Evolutionary conservation across 306 rosid genomes (phyloP), one percentile per base, ranked within the genome.

Genomic region (Cucumis hystrix): DNA sequence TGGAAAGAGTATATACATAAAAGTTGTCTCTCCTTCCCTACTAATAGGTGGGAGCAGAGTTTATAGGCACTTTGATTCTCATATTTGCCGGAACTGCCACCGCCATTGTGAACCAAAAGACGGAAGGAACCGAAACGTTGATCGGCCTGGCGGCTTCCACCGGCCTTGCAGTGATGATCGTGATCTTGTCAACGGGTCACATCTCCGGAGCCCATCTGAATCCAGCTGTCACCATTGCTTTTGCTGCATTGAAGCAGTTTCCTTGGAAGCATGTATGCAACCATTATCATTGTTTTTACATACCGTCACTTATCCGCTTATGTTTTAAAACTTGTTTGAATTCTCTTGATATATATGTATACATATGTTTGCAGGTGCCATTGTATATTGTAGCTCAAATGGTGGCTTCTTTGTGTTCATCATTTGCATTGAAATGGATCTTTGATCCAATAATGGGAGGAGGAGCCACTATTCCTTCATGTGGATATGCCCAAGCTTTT

Each of bases 191-290:
- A 16, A 94, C 93, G 2, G 92, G 96, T 25, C 97, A 91, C 79
- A 94, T 94, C 79, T 94, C 95, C 1, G 95, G 98, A 35, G 98
- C 96, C 80, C 97, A 90, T 83, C 91, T 94, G 79, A 94, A 94
- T 81, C 98, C 93, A 2, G 90, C 95, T 1, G 79, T 91, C 80
- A 95, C 98, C 83, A 84, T 92, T 47, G 87, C 98, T 74, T 89
- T 92, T 63, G 97, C 97, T 84, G 96, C 98, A 16, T 77, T 95
- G 0, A 95, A 88, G 68, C 97, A 89, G 77, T 95, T 95, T 80
- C 92, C 98, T 4, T 90, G 96, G 97, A 95, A 89, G 54, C 84
- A 87, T 70, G 98, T 93, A 80, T 74, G 98, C 91, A 80, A 33
- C 30, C 30, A 28, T 28, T 28, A 28, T 23, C 25, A 23, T 0